phyloP scores from a whole-genome alignment of 768 basidiomycete species.

The Strobilomyces dryophilus region DNA sequence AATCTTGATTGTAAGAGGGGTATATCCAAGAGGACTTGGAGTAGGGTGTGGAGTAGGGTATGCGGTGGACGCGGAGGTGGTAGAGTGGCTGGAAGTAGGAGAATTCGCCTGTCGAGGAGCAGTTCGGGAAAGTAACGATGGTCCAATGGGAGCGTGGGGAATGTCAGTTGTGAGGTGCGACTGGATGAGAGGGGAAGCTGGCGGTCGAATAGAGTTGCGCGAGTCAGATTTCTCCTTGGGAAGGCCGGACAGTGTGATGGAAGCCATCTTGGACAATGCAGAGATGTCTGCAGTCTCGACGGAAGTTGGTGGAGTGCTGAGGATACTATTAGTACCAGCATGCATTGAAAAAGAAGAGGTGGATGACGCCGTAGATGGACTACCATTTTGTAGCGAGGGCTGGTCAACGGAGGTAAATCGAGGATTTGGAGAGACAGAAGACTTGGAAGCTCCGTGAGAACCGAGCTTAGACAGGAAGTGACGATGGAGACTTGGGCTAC shows the following conservation, averaged over 20 bases:
- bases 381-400: conserved; percentile 32
- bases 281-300: conserved; percentile 34
- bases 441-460: conserved; percentile 6
- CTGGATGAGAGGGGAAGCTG: conserved; percentile 24
- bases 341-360: conserved; percentile 48
- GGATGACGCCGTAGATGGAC: conserved; percentile 26
- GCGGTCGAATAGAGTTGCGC: conserved; percentile 1
- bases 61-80: conserved; percentile 17
- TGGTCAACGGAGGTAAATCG: conserved; percentile 4
- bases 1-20: conserved; percentile 81
- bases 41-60: conserved; percentile 23
- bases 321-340: conserved; percentile 27
- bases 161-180: conserved; percentile 16
- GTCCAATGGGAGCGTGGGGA: conserved; percentile 31
- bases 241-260: conserved; percentile 18
- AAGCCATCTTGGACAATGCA: conserved; percentile 33
- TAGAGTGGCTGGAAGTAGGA: conserved; percentile 17
- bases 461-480: conserved; percentile 13
- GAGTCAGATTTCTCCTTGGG: background rate
- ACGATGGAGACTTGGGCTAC: conserved; percentile 15
- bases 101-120: conserved; percentile 38
- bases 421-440: conserved; percentile 2
- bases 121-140: conserved; percentile 63
- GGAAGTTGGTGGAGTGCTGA: conserved; percentile 59
- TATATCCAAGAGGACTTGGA: conserved; percentile 14